Conservation (phyloP, 2,329 filamentous ascomycete genomes). For the Colletotrichum sidae region DNA sequence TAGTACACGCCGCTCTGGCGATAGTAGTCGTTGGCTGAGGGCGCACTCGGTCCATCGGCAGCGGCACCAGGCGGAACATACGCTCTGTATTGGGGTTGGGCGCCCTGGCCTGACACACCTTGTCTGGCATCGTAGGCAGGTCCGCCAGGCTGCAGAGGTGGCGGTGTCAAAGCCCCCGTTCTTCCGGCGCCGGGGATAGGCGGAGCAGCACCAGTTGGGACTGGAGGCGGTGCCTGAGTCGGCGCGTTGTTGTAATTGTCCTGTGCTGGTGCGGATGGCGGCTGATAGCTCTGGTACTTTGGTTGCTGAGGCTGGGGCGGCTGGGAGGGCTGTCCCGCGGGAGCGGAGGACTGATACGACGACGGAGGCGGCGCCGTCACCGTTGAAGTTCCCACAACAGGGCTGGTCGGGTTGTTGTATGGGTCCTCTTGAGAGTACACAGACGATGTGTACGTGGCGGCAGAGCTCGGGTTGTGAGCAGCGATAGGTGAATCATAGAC, state of each 20-base stretch:
- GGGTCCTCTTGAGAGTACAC: constrained; percentile 63
- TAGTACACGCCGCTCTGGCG: constrained; percentile 54
- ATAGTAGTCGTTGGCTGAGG: constrained; percentile 68
- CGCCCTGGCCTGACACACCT: constrained; percentile 59
- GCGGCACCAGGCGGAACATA: constrained; percentile 62
- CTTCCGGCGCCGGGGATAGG: constrained; percentile 48
- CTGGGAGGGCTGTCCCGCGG: constrained; percentile 41
- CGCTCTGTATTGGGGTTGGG: constrained; percentile 68
- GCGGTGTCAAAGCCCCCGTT: constrained; percentile 45
- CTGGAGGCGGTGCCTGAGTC: constrained; percentile 45
- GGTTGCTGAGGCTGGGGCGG: constrained; percentile 47
- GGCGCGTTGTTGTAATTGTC: constrained; percentile 45
- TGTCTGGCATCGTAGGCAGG: constrained; percentile 62
- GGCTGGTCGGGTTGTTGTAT: constrained; percentile 55
- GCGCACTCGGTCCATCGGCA: constrained; percentile 58
- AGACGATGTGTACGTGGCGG: constrained; percentile 58
- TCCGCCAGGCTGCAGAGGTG: constrained; percentile 59
- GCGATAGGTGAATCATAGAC: constrained; percentile 80
- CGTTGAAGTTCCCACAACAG: constrained; percentile 44
- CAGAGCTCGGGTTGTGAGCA: constrained; percentile 58
- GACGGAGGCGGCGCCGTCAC: constrained; percentile 43
- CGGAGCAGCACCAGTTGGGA: constrained; percentile 52
- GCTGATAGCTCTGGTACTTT: constrained; percentile 58
- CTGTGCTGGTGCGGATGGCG: constrained; percentile 45
- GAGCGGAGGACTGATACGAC: constrained; percentile 36